Evolutionary conservation across 2,329 filamentous ascomycete species (phyloP), one percentile per base, ranked within the genome.

Genomic region (Berkeleyomyces rouxiae): DNA sequence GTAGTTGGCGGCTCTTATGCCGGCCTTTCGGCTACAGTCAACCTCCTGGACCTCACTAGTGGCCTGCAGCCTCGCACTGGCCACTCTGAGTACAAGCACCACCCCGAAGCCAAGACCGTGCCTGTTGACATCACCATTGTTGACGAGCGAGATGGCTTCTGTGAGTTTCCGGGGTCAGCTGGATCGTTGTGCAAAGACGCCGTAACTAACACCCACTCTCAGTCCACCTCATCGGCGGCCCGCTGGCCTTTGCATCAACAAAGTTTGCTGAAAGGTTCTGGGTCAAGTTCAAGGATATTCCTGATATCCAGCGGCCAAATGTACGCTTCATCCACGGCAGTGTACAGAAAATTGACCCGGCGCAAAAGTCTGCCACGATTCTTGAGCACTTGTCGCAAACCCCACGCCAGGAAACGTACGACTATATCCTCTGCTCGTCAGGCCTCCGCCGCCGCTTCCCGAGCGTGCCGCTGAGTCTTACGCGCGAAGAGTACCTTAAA

Each of bases 121-220:
- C 77, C 81, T 1, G 72, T 88, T 11, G 79, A 89, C 44, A 83
- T 91, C 59, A 90, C 85, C 31, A 79, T 91, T 31, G 82, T 88
- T 33, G 87, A 91, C 68, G 86, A 90, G 71, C 77, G 86, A n/a
- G 87, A 91, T 75, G 88, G 88, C n/a, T 90, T 83, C 71, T 90
- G 87, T 90, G 76, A 68, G 84, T 73, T 6, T 67, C 36, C 5
- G 11, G 33, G 46, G 13, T 23, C 16, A 31, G 23, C 9, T 31
- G 37, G 3, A 1, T 36, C 4, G 31, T n/a, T 23, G 11, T 3
- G 33, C 16, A 33, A 13, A 16, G n/a, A 6, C 7, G 11, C 10
- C 40, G 3, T 58, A 57, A 37, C 59, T 66, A 62, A 67, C 44
- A 13, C 36, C 6, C 3, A n/a, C 2, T 31, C 31, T 23, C 53